A percentile compares a stretch with the other conserved stretches of the same genome.
Evolutionary conservation across 2,329 filamentous ascomycete species (phyloP).

Genomic region (Exophiala spinifera): DNA sequence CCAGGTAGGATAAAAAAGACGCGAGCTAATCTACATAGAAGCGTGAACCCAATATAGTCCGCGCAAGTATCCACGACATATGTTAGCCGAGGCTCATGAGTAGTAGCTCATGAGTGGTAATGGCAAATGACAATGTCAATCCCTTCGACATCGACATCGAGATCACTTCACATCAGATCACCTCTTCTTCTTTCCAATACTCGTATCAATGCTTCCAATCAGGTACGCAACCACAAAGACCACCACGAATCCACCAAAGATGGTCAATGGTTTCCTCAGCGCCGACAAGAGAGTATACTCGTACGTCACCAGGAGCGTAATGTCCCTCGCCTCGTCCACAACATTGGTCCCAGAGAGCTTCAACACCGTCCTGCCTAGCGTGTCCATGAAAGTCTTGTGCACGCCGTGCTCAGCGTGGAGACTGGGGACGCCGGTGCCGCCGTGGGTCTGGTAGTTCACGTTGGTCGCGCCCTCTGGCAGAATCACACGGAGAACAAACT

Average conservation of each 20-base stretch:
- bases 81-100: too few species aligned
- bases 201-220: conserved; percentile 74
- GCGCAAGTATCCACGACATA: background rate
- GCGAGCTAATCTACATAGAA: background rate
- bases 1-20: too few species aligned
- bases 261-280: conserved; percentile 80
- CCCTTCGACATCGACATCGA: too few species aligned
- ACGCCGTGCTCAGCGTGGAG: conserved; percentile 58
- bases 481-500: conserved; percentile 75
- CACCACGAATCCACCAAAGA: conserved; percentile 70
- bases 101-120: background rate
- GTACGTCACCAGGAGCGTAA: conserved; percentile 67
- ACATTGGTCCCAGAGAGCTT: conserved; percentile 79
- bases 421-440: conserved; percentile 73
- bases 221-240: conserved; percentile 73
- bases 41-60: background rate
- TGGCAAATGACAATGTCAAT: background rate
- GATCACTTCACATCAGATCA: background rate
- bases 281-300: conserved; percentile 72
- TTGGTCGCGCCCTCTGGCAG: conserved; percentile 83
- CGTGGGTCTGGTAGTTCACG: conserved; percentile 64
- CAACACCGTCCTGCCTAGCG: conserved; percentile 78
- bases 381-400: conserved; percentile 93
- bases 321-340: conserved; percentile 83
- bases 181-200: conserved; percentile 61